phyloP scores from a whole-genome alignment of 495 filamentous ascomycete species.

The Monascus purpureus region DNA sequence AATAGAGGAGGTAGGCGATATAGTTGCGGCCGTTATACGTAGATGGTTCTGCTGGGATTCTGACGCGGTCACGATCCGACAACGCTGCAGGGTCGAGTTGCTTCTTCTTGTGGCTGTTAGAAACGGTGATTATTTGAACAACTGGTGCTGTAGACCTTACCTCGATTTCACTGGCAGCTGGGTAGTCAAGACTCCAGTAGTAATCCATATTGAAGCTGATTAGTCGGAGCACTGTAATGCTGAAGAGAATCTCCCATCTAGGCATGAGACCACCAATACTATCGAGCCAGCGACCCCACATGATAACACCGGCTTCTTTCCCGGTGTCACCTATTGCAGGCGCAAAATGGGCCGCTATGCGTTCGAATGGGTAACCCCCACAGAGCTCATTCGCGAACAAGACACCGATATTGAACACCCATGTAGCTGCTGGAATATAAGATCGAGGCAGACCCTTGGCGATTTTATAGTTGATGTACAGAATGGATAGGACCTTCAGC shows the following conservation, averaged over 20 bases:
- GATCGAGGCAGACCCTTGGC: slow-evolving; percentile 51
- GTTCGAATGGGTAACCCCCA: slow-evolving; percentile 57
- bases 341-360: slow-evolving; percentile 41
- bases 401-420: slow-evolving; percentile 80
- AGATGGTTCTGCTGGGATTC: slow-evolving; percentile 49
- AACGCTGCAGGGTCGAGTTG: slow-evolving; percentile 75
- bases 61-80: slow-evolving; percentile 75
- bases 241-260: slow-evolving; percentile 93
- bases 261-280: slow-evolving; percentile 64
- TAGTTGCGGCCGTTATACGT: slow-evolving; percentile 76
- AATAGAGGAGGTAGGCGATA: slow-evolving; percentile 76
- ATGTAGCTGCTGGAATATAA: slow-evolving; percentile 63
- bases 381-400: slow-evolving; percentile 85
- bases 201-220: slow-evolving; percentile 97
- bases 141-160: slow-evolving; percentile 35
- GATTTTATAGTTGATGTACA: slow-evolving; percentile 70
- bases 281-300: slow-evolving; percentile 57
- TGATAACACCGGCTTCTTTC: slow-evolving; percentile 24
- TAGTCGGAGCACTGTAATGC: slow-evolving; percentile 81
- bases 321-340: slow-evolving; percentile 9
- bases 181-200: slow-evolving; percentile 71
- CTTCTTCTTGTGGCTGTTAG: slow-evolving; percentile 89
- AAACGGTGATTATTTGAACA: slow-evolving; percentile 4
- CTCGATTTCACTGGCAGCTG: slow-evolving; percentile 61
- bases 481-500: slow-evolving; percentile 65